A percentile compares a stretch with the other conserved stretches of the same genome.
These are phyloP conservation scores for Sicyos baderoa DNA, from an alignment of 306 rosid genomes.

Conservation along the genomic window DNA sequence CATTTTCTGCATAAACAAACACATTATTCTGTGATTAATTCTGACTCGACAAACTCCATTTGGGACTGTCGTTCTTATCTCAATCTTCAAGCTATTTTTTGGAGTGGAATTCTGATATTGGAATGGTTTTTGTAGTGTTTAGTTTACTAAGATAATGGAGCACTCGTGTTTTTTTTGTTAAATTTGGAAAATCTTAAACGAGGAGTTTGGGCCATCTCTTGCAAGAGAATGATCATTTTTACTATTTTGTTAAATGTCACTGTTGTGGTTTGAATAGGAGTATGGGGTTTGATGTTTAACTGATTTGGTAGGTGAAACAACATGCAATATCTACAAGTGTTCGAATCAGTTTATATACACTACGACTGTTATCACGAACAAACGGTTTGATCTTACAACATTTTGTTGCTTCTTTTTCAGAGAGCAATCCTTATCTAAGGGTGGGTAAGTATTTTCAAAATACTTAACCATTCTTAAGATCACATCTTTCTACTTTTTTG, in stretches of 20 bases:
- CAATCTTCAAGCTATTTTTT: background rate
- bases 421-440: too few species aligned
- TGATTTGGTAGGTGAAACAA: too few species aligned
- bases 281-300: too few species aligned
- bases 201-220: background rate
- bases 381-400: too few species aligned
- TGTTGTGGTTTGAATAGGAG: background rate
- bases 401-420: too few species aligned
- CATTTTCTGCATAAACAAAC: background rate
- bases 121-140: background rate
- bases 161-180: slow-evolving; percentile 7
- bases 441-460: too few species aligned
- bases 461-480: too few species aligned
- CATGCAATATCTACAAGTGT: too few species aligned
- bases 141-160: slow-evolving; percentile 6
- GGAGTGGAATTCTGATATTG: slow-evolving; percentile 10
- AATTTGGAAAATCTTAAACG: background rate
- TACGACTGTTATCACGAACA: too few species aligned
- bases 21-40: slow-evolving; percentile 3
- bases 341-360: too few species aligned
- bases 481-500: too few species aligned
- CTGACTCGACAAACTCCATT: background rate
- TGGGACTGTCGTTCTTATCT: slow-evolving; percentile 10
- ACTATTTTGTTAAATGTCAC: background rate
- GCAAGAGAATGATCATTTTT: background rate